Evolutionary conservation across 2,329 filamentous ascomycete species (phyloP), one percentile per base, ranked within the genome.

Genomic region (Aspergillus bombycis): DNA sequence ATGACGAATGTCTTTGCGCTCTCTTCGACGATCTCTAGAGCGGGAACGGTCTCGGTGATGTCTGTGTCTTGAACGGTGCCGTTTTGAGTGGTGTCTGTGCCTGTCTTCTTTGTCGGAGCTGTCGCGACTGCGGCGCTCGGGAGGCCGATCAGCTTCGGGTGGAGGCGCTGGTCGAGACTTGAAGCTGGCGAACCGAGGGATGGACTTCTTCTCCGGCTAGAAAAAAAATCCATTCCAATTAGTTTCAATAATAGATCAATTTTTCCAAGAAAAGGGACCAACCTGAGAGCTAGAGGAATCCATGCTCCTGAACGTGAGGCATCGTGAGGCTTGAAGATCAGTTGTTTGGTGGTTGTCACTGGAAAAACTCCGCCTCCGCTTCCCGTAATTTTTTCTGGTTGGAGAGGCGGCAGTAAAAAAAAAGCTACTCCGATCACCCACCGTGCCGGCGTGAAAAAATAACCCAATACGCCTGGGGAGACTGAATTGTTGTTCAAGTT

Each of bases 111-210:
- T 66, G 19, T 68, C 64, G 60, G 61, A 58, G 59, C 45, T 63
- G 34, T 71, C 67, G 57, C 63, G 66, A 65, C 65, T 68, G 56
- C 63, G 62, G 64, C 66, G 63, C 57, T 70, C 55, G 58, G 67
- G 36, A n/a, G 62, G 62, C 34, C 59, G 70, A 68, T 68, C 69
- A 62, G 66, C 65, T 58, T 69, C 61, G 46, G 68, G 61, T 61
- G 65, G 67, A 56, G 71, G 60, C 11, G 68, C 61, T 53, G 71
- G 60, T 64, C 83, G 85, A 64, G 85, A 86, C 68, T 85, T 89
- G 80, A 94, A 94, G 66, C 91, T 94, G 23, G 87, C 83, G 72
- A 94, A 94, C 70, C 89, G 92, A 11, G 91, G 91, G 26, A 91
- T 82, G 46, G 74, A 66, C 64, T 77, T 75, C 61, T 77, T 79